Base-by-base conservation (phyloP, 75 land plant species). In the Selaginella tamariscina region DNA sequence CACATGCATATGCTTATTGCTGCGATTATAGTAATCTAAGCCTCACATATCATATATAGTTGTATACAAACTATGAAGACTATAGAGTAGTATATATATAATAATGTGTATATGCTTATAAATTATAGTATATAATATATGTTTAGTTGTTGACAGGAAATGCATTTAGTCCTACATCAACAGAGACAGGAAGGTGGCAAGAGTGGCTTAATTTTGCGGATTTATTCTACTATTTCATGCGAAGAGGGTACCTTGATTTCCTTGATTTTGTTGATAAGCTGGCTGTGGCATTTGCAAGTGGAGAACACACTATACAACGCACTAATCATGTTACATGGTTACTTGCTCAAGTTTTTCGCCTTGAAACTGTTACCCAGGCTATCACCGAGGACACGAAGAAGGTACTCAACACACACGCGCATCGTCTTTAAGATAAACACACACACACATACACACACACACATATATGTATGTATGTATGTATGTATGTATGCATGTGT, bases 311-410 rank as follows among this genome's bases (percentile, higher is more conserved):
- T 30, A 75, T 81, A 67, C 81, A 85, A 56, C 80, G 84, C 55
- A 90, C 81, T 63, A 95, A 95, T 70, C 99, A 95, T 84, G 89
- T 95, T 13, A 95, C 99, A 29, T 95, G 96, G 99, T 72, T 95
- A 20, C 78, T 95, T 64, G 85, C 89, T 56, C 92, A 95, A 73
- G 89, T 95, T 31, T 85, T 88, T 63, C 84, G 99, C 2, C 75
- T 87, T 62, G 99, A 95, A 65, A 80, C 81, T 68, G 88, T 88
- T 32, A 85, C 80, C 68, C 72, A 68, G 80, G 86, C 92, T 30
- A 59, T 91, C 56, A 79, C 67, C 69, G 49, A 39, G 49, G 97
- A 95, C 62, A 63, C 85, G 15, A 88, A 76, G 68, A 86, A 90
- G 96, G 96, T 89, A 24, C 30, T 26, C n/a, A n/a, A n/a, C n/a